phyloP scores from a whole-genome alignment of 495 filamentous ascomycete species.

The Xanthoparmelia taractica region DNA sequence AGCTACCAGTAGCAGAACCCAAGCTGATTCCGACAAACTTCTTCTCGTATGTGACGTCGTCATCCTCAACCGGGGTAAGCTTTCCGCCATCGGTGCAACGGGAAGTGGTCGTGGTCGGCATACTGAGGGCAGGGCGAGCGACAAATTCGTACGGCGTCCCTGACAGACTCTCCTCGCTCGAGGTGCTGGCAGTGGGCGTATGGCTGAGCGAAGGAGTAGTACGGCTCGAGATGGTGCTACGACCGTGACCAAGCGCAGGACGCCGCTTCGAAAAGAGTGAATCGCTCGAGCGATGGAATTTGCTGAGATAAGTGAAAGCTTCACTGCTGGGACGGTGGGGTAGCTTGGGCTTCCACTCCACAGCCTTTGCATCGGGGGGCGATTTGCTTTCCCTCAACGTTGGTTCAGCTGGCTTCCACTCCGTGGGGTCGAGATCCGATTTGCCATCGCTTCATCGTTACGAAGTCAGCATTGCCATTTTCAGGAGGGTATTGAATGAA shows the following conservation, averaged over 20 bases:
- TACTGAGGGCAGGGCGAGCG: conserved; percentile 27
- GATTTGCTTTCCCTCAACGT: conserved; percentile 17
- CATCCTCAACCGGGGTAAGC: conserved; percentile 6
- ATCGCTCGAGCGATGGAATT: conserved; percentile 36
- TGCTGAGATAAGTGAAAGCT: conserved; percentile 44
- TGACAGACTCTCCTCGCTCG: conserved; percentile 36
- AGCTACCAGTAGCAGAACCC: conserved; percentile 21
- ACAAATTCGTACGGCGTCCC: conserved; percentile 30
- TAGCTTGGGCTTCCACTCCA: conserved; percentile 16
- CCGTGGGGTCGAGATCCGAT: conserved; percentile 49
- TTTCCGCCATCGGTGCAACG: conserved; percentile 20
- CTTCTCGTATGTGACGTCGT: conserved; percentile 24
- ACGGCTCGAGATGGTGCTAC: conserved; percentile 28
- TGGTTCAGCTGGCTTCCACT: conserved; percentile 50
- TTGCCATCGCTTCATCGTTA: conserved; percentile 27
- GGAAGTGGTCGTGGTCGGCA: conserved; percentile 26
- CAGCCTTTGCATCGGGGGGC: background rate
- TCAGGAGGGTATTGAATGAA: background rate
- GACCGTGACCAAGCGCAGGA: conserved; percentile 11
- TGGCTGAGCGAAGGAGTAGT: conserved; percentile 34
- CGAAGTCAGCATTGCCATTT: background rate
- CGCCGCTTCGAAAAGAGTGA: conserved; percentile 23
- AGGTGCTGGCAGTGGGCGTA: conserved; percentile 41
- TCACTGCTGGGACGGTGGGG: conserved; percentile 34
- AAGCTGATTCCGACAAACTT: conserved; percentile 8